phyloP scores from a whole-genome alignment of 345 rosid species.

The Noccaea caerulescens region DNA sequence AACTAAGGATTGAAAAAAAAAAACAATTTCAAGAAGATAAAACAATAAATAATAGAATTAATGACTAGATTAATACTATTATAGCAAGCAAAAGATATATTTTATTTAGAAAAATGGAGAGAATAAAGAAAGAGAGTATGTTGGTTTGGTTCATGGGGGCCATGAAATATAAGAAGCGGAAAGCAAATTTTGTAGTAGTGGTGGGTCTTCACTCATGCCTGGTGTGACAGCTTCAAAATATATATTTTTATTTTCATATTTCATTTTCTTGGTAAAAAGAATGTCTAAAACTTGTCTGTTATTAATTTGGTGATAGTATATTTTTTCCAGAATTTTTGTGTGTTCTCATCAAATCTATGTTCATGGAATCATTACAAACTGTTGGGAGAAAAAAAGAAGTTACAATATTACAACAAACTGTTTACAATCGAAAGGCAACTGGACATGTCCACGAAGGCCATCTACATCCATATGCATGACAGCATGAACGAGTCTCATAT shows the following conservation, averaged over 20 bases:
- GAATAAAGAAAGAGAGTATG: conserved; percentile 24
- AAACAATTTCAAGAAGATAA: background rate
- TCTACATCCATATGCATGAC: conserved; percentile 11
- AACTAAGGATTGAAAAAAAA: conserved; percentile 1
- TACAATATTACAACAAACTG: background rate
- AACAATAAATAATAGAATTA: background rate
- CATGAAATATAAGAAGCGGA: conserved; percentile 39
- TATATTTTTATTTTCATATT: conserved; percentile 2
- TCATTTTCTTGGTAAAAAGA: background rate
- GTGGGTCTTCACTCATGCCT: conserved; percentile 45
- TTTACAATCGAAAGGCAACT: conserved; percentile 16
- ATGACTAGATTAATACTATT: background rate
- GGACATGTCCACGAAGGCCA: conserved; percentile 20
- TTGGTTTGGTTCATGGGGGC: conserved; percentile 44
- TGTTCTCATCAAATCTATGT: background rate
- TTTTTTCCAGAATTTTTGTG: too few relatives aligned
- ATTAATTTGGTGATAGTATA: background rate
- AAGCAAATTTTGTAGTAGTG: conserved; percentile 38
- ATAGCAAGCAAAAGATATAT: background rate
- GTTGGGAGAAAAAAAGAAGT: background rate
- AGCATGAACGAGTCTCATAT: conserved; percentile 11
- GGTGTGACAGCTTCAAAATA: conserved; percentile 21
- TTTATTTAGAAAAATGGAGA: background rate
- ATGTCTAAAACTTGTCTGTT: background rate
- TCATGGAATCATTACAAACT: background rate